Evolutionary conservation across 345 rosid species (phyloP), one percentile per base, ranked within the genome.

Genomic region (Anastatica hierochuntica): DNA sequence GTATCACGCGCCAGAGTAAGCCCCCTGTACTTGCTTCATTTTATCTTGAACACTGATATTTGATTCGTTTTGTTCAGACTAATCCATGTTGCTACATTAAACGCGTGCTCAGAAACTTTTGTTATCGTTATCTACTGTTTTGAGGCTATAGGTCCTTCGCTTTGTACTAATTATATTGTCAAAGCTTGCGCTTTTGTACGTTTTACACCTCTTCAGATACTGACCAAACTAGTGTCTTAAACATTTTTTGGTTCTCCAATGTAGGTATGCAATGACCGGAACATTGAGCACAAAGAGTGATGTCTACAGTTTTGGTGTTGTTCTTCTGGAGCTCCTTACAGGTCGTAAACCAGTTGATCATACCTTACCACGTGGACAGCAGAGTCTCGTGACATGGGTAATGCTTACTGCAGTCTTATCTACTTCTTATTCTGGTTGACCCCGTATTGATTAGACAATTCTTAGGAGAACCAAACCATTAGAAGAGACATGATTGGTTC

Each of bases 1-100:
- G 58, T 90, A 84, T 64, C 98, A 90, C 74, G 98, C 96, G 44
- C 98, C 98, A 17, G 98, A 90, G 98, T 90, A 79, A 80, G 42
- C 26, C 29, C 45, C 67, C 43, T 14, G 6, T 24, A 24, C 5
- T 3, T 24, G 6, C 6, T 24, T 24, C 6, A 3, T 7, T 24
- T 24, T 24, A 24, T 65, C 19, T 33, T 43, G 21, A 56, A 4
- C 19, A 12, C 14, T 20, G 36, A 14, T 21, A 5, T 13, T 14
- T 11, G 4, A 27, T 14, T 39, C 38, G n/a, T 48, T 37, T 26
- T 14, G 47, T 26, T 38, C 29, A 36, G 18, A 47, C 38, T 24
- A 6, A 37, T 26, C 20, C 33, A 7, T 7, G 33, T 57, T 21
- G 23, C 24, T 18, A 56, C 10, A 55, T 21, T 21, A 2, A 21